Percentiles rank a stretch among this genome's conserved stretches.
These are phyloP conservation scores for Penicillium rolfsii DNA, from an alignment of 2,329 filamentous ascomycete species.

Conservation along the genomic window DNA sequence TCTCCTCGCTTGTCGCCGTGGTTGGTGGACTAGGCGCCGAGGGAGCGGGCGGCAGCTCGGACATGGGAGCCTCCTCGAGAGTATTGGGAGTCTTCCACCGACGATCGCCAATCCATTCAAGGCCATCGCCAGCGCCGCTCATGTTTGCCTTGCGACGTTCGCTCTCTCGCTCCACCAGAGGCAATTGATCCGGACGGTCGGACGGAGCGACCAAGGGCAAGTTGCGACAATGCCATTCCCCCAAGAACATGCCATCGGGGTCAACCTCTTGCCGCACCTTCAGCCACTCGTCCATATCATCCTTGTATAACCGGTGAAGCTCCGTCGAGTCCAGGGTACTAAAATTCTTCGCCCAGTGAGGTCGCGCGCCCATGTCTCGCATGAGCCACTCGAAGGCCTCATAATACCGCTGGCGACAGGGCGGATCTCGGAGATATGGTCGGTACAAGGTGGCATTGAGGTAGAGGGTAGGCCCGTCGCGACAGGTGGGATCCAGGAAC, in stretches of 20 bases:
- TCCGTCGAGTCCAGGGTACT: constrained; percentile 59
- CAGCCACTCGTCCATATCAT: constrained; percentile 68
- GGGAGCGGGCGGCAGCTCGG: constrained; percentile 19
- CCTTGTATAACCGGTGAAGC: constrained; percentile 70
- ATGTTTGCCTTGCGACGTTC: constrained; percentile 32
- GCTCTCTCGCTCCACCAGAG: constrained; percentile 51
- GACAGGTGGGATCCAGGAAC: constrained; percentile 72
- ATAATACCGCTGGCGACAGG: constrained; percentile 77
- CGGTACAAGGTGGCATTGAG: constrained; percentile 89
- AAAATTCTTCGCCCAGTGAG: constrained; percentile 96
- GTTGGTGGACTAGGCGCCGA: constrained; percentile 39
- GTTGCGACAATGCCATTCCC: constrained; percentile 81
- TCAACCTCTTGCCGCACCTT: constrained; percentile 71
- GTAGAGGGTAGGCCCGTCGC: constrained; percentile 75
- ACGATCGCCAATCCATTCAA: constrained; percentile 48
- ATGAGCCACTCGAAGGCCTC: constrained; percentile 89
- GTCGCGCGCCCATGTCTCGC: constrained; percentile 77
- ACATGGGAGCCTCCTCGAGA: constrained; percentile 16
- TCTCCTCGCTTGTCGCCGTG: constrained; percentile 52
- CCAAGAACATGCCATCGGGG: constrained; percentile 83
- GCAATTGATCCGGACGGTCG: constrained; percentile 29
- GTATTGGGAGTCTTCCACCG: constrained; percentile 31
- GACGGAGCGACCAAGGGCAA: constrained; percentile 52
- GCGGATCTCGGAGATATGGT: constrained; percentile 76
- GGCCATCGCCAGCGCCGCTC: constrained; percentile 42